Evolutionary conservation across 805 yeast genomes (phyloP).

Genomic region (Lachancea fermentati): DNA sequence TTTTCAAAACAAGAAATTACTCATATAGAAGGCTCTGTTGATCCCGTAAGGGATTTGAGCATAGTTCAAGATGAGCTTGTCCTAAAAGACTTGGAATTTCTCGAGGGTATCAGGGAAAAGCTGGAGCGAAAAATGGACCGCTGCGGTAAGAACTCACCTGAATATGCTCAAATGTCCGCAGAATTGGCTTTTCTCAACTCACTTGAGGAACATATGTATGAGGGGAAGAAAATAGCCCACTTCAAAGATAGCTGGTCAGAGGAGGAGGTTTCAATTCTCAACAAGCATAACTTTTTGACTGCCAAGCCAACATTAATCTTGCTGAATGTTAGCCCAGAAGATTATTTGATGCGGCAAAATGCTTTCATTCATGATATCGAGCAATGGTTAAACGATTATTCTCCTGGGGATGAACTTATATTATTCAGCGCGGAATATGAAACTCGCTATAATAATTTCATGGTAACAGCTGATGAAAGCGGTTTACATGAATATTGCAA

Average conservation of each 20-base stretch:
- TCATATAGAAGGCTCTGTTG: constrained; percentile 66
- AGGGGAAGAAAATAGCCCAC: constrained; percentile 46
- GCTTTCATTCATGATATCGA: constrained; percentile 46
- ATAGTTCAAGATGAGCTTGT: constrained; percentile 72
- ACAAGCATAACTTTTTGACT: constrained; percentile 68
- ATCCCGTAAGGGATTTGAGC: constrained; percentile 71
- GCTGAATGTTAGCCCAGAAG: constrained; percentile 67
- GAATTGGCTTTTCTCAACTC: constrained; percentile 36
- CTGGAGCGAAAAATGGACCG: constrained; percentile 37
- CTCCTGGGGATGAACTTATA: constrained; percentile 63
- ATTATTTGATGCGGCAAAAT: constrained; percentile 50
- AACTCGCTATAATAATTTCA: constrained; percentile 27
- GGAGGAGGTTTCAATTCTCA: constrained; percentile 61
- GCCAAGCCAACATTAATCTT: constrained; percentile 84
- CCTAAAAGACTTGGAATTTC: constrained; percentile 70
- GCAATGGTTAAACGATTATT: constrained; percentile 61
- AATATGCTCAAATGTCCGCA: constrained; percentile 41
- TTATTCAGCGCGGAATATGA: constrained; percentile 62
- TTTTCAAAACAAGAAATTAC: constrained; percentile 72
- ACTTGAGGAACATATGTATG: constrained; percentile 48
- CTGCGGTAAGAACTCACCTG: constrained; percentile 41
- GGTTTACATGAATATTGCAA: constrained; percentile 15
- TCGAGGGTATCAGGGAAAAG: constrained; percentile 51
- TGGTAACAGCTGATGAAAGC: constrained; percentile 23
- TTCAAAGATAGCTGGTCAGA: constrained; percentile 57